Evolutionary conservation across 164 flowering plant species (phyloP), one percentile per base, ranked within the genome.

Genomic region (Nymphaea thermarum): DNA sequence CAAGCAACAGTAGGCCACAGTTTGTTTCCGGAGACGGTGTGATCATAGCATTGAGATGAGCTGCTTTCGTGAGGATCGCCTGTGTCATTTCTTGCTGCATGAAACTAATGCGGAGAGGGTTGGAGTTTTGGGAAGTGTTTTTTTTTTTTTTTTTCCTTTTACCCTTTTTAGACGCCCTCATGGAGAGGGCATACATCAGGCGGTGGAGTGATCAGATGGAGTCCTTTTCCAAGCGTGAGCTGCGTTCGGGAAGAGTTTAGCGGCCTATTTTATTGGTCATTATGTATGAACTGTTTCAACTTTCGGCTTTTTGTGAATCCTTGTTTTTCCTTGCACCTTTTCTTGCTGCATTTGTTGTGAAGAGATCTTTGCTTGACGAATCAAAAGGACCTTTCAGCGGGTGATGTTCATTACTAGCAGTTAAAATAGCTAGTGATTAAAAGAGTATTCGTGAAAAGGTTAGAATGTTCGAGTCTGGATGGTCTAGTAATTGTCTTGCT

Each of bases 1-100:
- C 41, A 79, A 79, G 77, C 81, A 79, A 68, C 81, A 79, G 68
- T 79, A 74, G 71, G 71, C 41, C 14, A 51, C 8, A 51, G 57
- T 3, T 2, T 51, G 57, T 51, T 5, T 51, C 14, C 14, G 57
- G 57, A 10, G 57, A 51, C 14, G 8, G 57, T 51, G 14, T 51
- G 57, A 51, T 51, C 8, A 8, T 51, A 51, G 57, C 14, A 3
- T 51, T 51, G 57, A 51, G 57, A 8, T 51, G 57, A 51, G 57
- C 57, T 51, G 57, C 57, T 51, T 51, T 51, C 8, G 57, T 51
- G 15, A 51, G 14, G 57, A 25, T 51, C 14, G 57, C 12, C 57
- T 51, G 8, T 7, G 57, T 51, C 57, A 3, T 51, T 51, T 51
- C 12, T 10, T 51, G 57, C 57, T 51, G 57, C 57, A 3, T 51